phyloP scores from a whole-genome alignment of 2,329 filamentous ascomycete species.

The Colletotrichum higginsianum region DNA sequence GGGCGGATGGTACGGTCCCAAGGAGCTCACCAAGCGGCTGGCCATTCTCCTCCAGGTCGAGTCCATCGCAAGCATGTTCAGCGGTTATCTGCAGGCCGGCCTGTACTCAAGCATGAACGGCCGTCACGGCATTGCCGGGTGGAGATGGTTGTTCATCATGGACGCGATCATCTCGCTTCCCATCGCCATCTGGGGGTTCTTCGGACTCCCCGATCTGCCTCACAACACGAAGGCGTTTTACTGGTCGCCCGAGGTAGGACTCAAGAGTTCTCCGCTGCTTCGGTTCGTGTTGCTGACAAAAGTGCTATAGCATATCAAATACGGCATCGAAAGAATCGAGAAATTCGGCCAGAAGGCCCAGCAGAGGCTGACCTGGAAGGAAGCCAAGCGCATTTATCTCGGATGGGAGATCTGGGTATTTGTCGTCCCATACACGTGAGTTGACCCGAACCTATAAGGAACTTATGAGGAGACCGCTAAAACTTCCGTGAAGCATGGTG shows the following conservation, averaged over 20 bases:
- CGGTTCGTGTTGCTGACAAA: background rate
- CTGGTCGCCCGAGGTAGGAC: conserved; percentile 27
- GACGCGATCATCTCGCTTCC: conserved; percentile 50
- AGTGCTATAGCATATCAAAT: conserved; percentile 27
- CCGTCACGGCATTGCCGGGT: conserved; percentile 51
- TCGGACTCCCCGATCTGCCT: conserved; percentile 44
- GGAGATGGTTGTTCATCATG: conserved; percentile 59
- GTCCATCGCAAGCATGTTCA: conserved; percentile 68
- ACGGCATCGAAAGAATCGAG: conserved; percentile 45
- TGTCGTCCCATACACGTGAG: conserved; percentile 44
- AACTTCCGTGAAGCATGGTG: conserved; percentile 27
- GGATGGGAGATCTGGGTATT: conserved; percentile 44
- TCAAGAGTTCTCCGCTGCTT: background rate
- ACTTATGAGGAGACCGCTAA: background rate
- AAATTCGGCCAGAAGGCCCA: conserved; percentile 44
- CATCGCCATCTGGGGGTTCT: conserved; percentile 45
- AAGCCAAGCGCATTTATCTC: conserved; percentile 39
- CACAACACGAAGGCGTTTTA: conserved; percentile 42
- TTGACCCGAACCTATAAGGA: background rate
- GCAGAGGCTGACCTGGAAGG: conserved; percentile 36
- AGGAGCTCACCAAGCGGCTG: conserved; percentile 64
- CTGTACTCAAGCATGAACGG: conserved; percentile 59
- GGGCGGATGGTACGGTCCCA: conserved; percentile 58
- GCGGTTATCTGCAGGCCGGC: conserved; percentile 70
- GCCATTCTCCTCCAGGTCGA: conserved; percentile 65